Evolutionary conservation across 768 basidiomycete species (phyloP).

Genomic region (Auricularia sp.): DNA sequence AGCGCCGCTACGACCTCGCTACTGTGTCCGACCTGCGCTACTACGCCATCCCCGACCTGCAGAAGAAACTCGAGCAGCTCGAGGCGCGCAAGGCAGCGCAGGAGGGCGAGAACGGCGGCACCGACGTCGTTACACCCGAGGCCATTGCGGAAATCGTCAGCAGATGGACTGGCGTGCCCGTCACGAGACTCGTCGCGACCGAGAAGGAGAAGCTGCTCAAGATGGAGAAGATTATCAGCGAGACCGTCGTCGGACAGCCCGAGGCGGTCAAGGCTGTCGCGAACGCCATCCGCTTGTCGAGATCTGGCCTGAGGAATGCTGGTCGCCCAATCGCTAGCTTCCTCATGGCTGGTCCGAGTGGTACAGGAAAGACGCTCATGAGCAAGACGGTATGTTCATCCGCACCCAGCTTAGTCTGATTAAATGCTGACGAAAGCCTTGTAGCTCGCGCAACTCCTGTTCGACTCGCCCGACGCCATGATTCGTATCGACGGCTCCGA

Average conservation of each 20-base stretch:
- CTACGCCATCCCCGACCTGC: constrained; percentile 84
- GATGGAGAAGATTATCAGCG: constrained; percentile 75
- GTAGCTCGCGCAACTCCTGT: constrained; percentile 78
- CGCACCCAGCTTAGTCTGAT: constrained; percentile 43
- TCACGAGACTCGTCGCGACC: constrained; percentile 71
- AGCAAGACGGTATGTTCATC: constrained; percentile 90
- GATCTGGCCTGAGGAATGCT: constrained; percentile 84
- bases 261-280: constrained; percentile 89
- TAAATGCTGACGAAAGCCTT: not conserved
- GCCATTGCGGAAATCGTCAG: constrained; percentile 92
- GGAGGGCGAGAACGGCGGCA: constrained; percentile 50
- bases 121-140: constrained; percentile 78
- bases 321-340: constrained; percentile 86
- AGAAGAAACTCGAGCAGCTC: constrained; percentile 31
- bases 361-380: constrained; percentile 83
- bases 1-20: constrained; percentile 67
- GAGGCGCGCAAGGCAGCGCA: constrained; percentile 66
- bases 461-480: constrained; percentile 86
- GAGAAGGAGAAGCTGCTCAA: constrained; percentile 81
- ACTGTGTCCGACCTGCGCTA: constrained; percentile 84
- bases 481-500: constrained; percentile 89
- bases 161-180: constrained; percentile 88
- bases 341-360: constrained; percentile 81
- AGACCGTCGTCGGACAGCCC: constrained; percentile 78
- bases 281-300: constrained; percentile 84